Evolutionary conservation across 768 basidiomycete species (phyloP).

Genomic region (Thelephora ganbajun): DNA sequence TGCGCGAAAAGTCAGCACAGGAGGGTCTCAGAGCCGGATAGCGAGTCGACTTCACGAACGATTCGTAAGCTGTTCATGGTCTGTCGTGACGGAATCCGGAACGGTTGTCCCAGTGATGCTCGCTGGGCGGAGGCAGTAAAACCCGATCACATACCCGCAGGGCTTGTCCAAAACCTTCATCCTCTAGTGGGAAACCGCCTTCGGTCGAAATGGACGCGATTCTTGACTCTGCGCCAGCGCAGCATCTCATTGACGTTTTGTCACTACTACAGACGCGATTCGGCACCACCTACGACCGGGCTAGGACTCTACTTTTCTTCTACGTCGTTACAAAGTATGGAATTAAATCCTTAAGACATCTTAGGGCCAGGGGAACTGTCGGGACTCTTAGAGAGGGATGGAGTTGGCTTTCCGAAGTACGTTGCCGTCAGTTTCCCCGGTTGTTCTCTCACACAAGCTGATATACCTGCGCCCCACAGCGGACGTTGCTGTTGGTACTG

Average conservation of each 20-base stretch:
- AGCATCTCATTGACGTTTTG: neutral
- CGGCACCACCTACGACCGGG: neutral
- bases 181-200: neutral
- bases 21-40: neutral
- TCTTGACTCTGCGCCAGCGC: too few species aligned
- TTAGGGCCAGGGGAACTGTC: conserved; percentile 46
- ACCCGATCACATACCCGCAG: too few species aligned
- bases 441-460: too few species aligned
- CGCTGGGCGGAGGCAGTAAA: too few species aligned
- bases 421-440: conserved; percentile 7
- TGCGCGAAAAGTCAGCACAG: conserved; percentile 12
- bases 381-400: conserved; percentile 38
- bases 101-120: too few species aligned
- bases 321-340: conserved; percentile 41
- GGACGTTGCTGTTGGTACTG: conserved; percentile 39
- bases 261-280: neutral
- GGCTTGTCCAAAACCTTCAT: neutral
- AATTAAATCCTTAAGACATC: conserved; percentile 43
- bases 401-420: conserved; percentile 35
- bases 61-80: conserved; percentile 33
- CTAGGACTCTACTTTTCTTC: conserved; percentile 25
- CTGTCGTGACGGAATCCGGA: neutral
- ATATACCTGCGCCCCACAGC: conserved; percentile 21
- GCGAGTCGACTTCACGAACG: conserved; percentile 21
- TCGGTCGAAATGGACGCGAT: too few species aligned